Evolutionary conservation across 805 yeast species (phyloP), one percentile per base, ranked within the genome.

Genomic region (Pichia occidentalis): DNA sequence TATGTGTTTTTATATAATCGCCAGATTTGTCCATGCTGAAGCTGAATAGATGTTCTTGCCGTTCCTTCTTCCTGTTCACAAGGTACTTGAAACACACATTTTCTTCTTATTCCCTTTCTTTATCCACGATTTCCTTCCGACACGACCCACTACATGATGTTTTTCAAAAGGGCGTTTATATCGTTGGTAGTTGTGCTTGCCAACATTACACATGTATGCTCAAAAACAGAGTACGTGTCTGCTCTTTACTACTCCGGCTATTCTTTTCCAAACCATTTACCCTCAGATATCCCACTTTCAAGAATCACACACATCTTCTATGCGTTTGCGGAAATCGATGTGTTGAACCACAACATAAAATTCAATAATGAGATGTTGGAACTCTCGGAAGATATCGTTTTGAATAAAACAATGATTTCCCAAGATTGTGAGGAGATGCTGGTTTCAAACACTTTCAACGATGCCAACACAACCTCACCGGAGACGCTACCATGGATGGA

Each of bases 271-370:
- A 60, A 61, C 45, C 85, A 71, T 58, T 62, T 58, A 37, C 92
- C 83, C 2, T 59, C 60, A 16, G 77, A 82, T 39, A 70, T 88
- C 5, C 85, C 88, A 2, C 56, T 70, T 2, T 55, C 67, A 0
- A 48, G 56, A 9, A 53, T 83, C 0, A 75, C 95, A 14, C 83
- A 85, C 45, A 56, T 92, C 2, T 78, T 79, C 51, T 92, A 83
- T 57, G 83, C 96, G 0, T 90, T 90, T 57, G 66, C 84, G 34
- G 62, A 71, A 24, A 68, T 87, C 4, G 73, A 79, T 46, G 49
- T 65, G 1, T 51, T 53, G 0, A 60, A 79, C 0, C 88, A 94
- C 0, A 58, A 52, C 12, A 65, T 76, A 20, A 63, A 75, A 5
- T 26, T 39, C 4, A 12, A 37, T 7, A 95, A 87, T 52, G 56